Evolutionary conservation across 169 alveolate genomes (phyloP).

Genomic region (Cyclospora cayetanensis): DNA sequence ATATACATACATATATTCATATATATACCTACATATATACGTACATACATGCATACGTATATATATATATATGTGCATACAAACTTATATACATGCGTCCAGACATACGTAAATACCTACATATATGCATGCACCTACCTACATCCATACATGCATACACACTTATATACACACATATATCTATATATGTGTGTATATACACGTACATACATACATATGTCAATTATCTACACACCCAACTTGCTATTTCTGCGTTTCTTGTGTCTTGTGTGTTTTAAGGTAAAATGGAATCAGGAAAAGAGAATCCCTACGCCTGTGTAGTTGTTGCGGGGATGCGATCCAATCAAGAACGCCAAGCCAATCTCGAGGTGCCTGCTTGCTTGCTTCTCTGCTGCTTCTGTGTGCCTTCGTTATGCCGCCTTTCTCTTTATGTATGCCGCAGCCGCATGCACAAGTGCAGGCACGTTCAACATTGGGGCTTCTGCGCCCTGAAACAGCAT

Average conservation of each 20-base stretch:
- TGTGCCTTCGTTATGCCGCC: neutral
- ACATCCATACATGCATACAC: neutral
- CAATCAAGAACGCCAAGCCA: constrained; percentile 45
- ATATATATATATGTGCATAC: neutral
- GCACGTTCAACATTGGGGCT: too few species aligned
- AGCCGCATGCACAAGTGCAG: too few species aligned
- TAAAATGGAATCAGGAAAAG: constrained; percentile 76
- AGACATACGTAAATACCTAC: neutral
- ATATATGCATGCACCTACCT: neutral
- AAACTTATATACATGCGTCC: neutral
- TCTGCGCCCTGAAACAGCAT: too few species aligned
- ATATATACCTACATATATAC: too few species aligned
- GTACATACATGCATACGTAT: neutral
- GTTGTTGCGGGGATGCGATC: constrained; percentile 77
- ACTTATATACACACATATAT: neutral
- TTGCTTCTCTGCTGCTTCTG: neutral
- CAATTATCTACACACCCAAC: neutral
- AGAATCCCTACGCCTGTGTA: constrained; percentile 77
- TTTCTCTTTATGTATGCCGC: too few species aligned
- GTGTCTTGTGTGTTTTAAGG: neutral
- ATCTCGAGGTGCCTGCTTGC: constrained; percentile 20
- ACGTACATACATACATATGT: neutral
- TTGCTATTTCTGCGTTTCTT: too few species aligned
- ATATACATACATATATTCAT: too few species aligned
- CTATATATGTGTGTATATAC: neutral